phyloP scores from a whole-genome alignment of 2,329 filamentous ascomycete species.

The Fusarium brevicatenulatum region DNA sequence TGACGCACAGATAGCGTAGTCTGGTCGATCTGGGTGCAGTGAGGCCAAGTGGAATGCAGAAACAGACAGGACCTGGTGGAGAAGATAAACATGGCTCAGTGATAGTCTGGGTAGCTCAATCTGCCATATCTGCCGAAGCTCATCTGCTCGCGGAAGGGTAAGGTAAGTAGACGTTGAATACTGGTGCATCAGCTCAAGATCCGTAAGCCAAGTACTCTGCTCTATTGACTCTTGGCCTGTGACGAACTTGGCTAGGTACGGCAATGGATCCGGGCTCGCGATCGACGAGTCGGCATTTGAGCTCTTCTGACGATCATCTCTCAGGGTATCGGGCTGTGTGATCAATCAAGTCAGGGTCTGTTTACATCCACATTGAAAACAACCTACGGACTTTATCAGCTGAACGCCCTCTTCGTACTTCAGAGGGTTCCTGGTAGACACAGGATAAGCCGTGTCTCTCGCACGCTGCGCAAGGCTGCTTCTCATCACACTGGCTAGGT shows the following conservation, averaged over 20 bases:
- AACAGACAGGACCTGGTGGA: conserved; percentile 48
- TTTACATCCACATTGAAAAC: background rate
- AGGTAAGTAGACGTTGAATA: conserved; percentile 46
- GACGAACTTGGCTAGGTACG: conserved; percentile 40
- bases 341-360: background rate
- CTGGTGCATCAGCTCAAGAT: conserved; percentile 52
- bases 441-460: conserved; percentile 50
- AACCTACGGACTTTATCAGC: background rate
- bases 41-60: conserved; percentile 46
- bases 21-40: conserved; percentile 40
- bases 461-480: conserved; percentile 51
- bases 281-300: background rate
- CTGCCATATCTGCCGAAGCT: conserved; percentile 47
- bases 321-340: background rate
- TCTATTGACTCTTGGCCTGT: conserved; percentile 25
- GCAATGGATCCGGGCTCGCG: conserved; percentile 27
- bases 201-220: conserved; percentile 45
- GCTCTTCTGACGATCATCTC: background rate
- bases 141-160: conserved; percentile 46
- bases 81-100: conserved; percentile 42
- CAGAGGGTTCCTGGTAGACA: conserved; percentile 38
- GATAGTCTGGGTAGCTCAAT: conserved; percentile 42
- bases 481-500: conserved; percentile 53
- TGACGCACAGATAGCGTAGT: conserved; percentile 42
- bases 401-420: conserved; percentile 3